Conservation (phyloP, 805 yeast species). For the Gaillardinia entomophila region DNA sequence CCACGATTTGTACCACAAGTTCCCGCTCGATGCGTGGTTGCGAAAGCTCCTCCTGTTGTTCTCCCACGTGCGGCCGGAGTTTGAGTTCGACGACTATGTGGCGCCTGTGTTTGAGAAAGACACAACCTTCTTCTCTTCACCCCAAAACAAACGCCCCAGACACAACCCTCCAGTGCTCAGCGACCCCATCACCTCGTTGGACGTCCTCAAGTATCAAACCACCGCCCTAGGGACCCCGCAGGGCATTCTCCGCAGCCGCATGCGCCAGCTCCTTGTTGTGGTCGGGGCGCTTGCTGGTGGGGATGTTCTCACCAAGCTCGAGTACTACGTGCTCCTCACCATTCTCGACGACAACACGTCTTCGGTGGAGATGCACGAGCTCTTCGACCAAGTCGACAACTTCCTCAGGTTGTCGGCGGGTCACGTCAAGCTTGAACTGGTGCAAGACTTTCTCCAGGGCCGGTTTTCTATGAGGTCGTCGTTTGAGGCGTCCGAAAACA, state of each 20-base stretch:
- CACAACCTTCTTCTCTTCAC: constrained; percentile 4
- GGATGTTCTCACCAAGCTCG: constrained; percentile 6
- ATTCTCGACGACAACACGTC: constrained; percentile 11
- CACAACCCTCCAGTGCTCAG: constrained; percentile 1
- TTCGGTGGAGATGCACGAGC: constrained; percentile 5
- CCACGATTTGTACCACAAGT: constrained; percentile 19
- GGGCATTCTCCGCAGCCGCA: constrained; percentile 2
- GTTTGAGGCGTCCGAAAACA: constrained; percentile 2
- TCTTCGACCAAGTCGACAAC: constrained; percentile 7
- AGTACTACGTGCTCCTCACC: constrained; percentile 11
- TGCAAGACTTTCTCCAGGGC: constrained; percentile 9
- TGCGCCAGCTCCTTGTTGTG: constrained; percentile 4
- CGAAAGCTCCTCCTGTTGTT: constrained; percentile 15
- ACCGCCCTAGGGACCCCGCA: constrained; percentile 4
- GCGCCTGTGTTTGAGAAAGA: background rate
- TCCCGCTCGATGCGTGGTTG: constrained; percentile 26
- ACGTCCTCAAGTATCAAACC: constrained; percentile 2
- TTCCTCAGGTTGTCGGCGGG: constrained; percentile 7
- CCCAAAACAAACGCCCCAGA: constrained; percentile 3
- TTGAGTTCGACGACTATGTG: constrained; percentile 7
- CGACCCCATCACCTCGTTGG: constrained; percentile 3
- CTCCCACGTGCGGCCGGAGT: constrained; percentile 15
- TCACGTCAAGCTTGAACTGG: constrained; percentile 10
- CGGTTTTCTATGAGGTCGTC: no score
- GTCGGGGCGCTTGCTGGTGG: constrained; percentile 2